Conservation (phyloP, 1,139 yeast genomes). For the Entelexis paramagnoliae region DNA sequence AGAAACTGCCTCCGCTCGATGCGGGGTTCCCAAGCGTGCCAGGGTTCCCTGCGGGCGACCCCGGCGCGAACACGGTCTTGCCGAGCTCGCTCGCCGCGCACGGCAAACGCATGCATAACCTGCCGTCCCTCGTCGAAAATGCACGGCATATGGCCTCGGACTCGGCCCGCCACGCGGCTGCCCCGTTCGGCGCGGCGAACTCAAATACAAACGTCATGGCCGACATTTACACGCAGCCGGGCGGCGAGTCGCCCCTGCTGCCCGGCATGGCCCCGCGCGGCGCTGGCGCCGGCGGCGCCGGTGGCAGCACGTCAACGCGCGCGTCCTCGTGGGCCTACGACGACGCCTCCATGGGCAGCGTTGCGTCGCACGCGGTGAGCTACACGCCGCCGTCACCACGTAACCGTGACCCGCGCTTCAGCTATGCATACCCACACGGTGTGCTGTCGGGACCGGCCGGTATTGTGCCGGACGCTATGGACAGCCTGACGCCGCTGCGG, state of each 20-base stretch:
- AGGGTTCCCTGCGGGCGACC: conserved; percentile 7
- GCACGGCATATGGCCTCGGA: background rate
- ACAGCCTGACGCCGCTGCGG: background rate
- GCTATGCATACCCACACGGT: conserved; percentile 4
- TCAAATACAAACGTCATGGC: background rate
- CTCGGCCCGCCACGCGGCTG: background rate
- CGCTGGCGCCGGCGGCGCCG: too few relatives aligned
- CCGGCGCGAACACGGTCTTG: background rate
- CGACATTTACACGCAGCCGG: background rate
- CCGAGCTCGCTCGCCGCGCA: background rate
- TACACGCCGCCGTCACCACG: background rate
- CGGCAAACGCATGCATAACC: background rate
- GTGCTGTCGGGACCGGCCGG: conserved; percentile 2
- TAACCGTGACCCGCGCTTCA: conserved; percentile 6
- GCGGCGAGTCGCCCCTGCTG: background rate
- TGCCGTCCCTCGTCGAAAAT: background rate
- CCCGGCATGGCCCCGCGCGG: background rate
- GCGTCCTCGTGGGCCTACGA: background rate
- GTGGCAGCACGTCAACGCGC: background rate
- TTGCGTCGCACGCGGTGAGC: background rate
- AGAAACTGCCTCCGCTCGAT: background rate
- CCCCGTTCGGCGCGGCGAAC: background rate
- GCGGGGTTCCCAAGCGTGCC: conserved; percentile 3
- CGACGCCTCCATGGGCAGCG: background rate
- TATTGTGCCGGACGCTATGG: background rate